Base-by-base conservation (phyloP, 1,139 yeast species). In the Fermentozyma sake region DNA sequence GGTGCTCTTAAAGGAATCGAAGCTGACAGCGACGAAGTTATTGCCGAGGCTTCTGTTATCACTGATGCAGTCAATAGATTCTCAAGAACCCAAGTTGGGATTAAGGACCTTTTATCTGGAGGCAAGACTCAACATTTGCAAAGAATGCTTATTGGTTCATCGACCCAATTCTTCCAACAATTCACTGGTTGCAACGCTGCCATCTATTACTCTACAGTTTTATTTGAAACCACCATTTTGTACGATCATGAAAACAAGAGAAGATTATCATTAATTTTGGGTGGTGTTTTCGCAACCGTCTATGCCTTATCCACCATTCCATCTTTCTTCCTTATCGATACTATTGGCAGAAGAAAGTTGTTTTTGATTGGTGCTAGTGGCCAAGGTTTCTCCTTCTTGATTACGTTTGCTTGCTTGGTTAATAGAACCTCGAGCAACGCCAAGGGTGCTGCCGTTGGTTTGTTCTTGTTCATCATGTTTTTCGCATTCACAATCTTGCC, bases 121-220 rank as follows among this genome's bases (percentile, higher is more conserved):
- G 85, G 84, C 27, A 74, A 68, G 48, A 58, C 72, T 29, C 76
- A 71, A 48, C 72, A 72, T 40, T 61, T 70, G 47, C 68, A 61
- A 48, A 69, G 79, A 67, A 67, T 70, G 64, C 23, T 68, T 26
- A 52, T 77, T 37, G 89, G 89, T 46, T 62, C 84, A 7, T 76
- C 84, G 5, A 66, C 83, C 21, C 76, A 74, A 48, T 66, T 75
- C 43, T 75, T 72, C 67, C 79, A 73, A 51, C 78, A 72, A 48
- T 65, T 72, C 44, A 70, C 76, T 26, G 78, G 84, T 46, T 75
- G 81, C 61, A 78, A 78, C 45, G 80, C 82, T 38, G 78, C 79
- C 35, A 77, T 76, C 45, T 78, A 77, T 56, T 77, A 77, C 46
- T 73, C 82, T 11, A 75, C 84, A 17, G 77, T 76, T 27, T 61